Evolutionary conservation across 768 basidiomycete genomes (phyloP).

Genomic region (Phaeolepiota aurea): DNA sequence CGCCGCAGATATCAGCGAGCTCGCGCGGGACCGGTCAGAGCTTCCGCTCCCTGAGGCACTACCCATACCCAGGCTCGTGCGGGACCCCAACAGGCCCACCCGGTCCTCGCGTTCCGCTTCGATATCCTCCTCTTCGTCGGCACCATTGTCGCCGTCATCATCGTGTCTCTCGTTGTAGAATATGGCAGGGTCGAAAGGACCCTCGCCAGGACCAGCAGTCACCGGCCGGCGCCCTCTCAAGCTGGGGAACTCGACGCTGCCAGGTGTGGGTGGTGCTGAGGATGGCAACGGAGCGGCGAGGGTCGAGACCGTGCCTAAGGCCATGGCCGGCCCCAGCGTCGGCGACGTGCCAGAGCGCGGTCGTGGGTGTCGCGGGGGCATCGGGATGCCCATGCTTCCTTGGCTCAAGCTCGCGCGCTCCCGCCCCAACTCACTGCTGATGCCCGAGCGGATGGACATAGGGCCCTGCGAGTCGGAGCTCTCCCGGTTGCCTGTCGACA

Average conservation of each 20-base stretch:
- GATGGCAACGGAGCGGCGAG: background rate
- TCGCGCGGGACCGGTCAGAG: background rate
- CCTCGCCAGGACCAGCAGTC: conserved; percentile 8
- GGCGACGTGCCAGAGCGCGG: conserved; percentile 3
- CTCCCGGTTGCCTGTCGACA: conserved; percentile 57
- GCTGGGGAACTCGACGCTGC: conserved; percentile 20
- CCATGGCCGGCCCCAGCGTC: too few species aligned
- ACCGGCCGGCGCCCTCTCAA: conserved; percentile 15
- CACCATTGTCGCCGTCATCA: conserved; percentile 10
- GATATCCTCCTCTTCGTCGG: background rate
- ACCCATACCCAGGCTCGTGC: conserved; percentile 2
- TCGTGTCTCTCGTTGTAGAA: conserved; percentile 15
- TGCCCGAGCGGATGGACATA: conserved; percentile 14
- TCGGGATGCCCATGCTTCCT: conserved; percentile 14
- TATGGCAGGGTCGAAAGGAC: conserved; percentile 12
- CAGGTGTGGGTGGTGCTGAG: background rate
- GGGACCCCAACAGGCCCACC: conserved; percentile 19
- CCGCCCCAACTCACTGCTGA: conserved; percentile 4
- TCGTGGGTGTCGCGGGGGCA: conserved; percentile 19
- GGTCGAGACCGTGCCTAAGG: background rate
- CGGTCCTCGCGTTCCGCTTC: conserved; percentile 16
- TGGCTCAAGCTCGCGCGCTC: conserved; percentile 25
- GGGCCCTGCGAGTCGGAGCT: conserved; percentile 54
- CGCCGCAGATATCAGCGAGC: background rate
- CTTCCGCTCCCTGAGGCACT: background rate